phyloP scores from a whole-genome alignment of 2,329 filamentous ascomycete species.

The Didymellaceae sp. region DNA sequence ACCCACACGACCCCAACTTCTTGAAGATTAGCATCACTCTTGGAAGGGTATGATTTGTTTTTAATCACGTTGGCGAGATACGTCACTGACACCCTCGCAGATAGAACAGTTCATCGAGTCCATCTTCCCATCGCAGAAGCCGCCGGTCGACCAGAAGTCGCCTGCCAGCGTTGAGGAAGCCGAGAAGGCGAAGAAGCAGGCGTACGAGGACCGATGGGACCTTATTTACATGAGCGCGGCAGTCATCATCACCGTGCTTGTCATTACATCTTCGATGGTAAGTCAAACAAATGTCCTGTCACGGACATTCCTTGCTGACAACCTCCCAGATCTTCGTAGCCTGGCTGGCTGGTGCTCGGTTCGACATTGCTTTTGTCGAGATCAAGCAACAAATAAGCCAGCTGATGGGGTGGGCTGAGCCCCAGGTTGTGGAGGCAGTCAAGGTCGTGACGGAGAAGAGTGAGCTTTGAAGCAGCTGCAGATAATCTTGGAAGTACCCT shows the following conservation, averaged over 20 bases:
- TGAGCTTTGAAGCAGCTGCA: constrained; percentile 49
- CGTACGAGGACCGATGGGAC: constrained; percentile 61
- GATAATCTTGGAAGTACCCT: constrained; percentile 6
- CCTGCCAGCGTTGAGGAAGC: constrained; percentile 61
- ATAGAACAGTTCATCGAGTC: constrained; percentile 96
- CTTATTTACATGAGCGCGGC: constrained; percentile 68
- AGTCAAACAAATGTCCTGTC: constrained; percentile 39
- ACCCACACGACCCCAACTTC: constrained; percentile 90
- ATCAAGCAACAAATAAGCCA: constrained; percentile 59
- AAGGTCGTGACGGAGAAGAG: constrained; percentile 42
- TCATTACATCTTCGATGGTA: constrained; percentile 84
- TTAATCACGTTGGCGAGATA: no score
- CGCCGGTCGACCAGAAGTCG: constrained; percentile 55
- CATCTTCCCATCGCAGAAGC: constrained; percentile 84
- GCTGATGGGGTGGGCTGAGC: constrained; percentile 37
- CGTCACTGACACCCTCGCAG: constrained; percentile 52
- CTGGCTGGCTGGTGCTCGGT: constrained; percentile 80
- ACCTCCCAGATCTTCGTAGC: constrained; percentile 72
- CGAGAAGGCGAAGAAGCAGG: constrained; percentile 60
- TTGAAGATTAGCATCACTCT: constrained; percentile 90
- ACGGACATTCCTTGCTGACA: constrained; percentile 22
- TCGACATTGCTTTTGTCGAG: constrained; percentile 72
- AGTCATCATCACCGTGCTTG: constrained; percentile 70
- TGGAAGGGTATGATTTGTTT: constrained; percentile 68
- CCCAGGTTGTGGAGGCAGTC: constrained; percentile 25